Evolutionary conservation across 2,329 filamentous ascomycete genomes (phyloP).

Genomic region (Dryadomyces quercus-mongolicae): DNA sequence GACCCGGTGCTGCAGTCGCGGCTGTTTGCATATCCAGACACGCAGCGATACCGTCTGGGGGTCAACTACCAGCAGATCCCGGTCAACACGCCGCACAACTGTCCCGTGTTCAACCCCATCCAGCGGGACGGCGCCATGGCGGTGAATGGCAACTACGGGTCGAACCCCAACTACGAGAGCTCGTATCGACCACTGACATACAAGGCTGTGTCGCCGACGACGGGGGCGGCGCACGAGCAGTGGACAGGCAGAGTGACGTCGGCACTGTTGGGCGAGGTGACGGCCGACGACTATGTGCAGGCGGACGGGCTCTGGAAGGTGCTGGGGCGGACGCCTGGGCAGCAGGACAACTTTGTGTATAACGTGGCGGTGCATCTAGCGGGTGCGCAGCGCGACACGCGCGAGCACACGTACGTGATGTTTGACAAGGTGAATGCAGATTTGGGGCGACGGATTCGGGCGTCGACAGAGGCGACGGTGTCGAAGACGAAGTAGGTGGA

Average conservation of each 20-base stretch:
- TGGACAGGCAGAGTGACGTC: slow-evolving; percentile 33
- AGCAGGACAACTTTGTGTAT: slow-evolving; percentile 48
- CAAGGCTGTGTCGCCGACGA: slow-evolving; percentile 22
- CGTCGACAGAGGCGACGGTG: slow-evolving; percentile 31
- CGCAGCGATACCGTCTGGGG: slow-evolving; percentile 51
- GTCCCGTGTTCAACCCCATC: slow-evolving; percentile 50
- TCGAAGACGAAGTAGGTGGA: slow-evolving; percentile 18
- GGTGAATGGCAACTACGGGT: slow-evolving; percentile 51
- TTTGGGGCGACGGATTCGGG: slow-evolving; percentile 39
- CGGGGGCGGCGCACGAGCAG: slow-evolving; percentile 30
- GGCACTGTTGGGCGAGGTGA: slow-evolving; percentile 29
- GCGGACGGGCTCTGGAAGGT: slow-evolving; percentile 35
- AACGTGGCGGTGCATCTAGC: slow-evolving; percentile 47
- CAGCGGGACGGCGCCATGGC: slow-evolving; percentile 64
- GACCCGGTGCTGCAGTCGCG: slow-evolving; percentile 51
- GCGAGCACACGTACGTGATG: slow-evolving; percentile 48
- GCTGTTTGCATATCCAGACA: slow-evolving; percentile 49
- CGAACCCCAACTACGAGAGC: slow-evolving; percentile 45
- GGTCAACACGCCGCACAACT: slow-evolving; percentile 38
- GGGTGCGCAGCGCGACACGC: slow-evolving; percentile 39
- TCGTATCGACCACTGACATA: slow-evolving; percentile 34
- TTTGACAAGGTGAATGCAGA: slow-evolving; percentile 42
- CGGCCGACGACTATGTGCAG: slow-evolving; percentile 38
- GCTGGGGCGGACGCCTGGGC: slow-evolving; percentile 34
- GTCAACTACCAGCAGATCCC: slow-evolving; percentile 54